Evolutionary conservation across 2,329 filamentous ascomycete species (phyloP), one percentile per base, ranked within the genome.

Genomic region (Hymenotorrendiella dingleyae): DNA sequence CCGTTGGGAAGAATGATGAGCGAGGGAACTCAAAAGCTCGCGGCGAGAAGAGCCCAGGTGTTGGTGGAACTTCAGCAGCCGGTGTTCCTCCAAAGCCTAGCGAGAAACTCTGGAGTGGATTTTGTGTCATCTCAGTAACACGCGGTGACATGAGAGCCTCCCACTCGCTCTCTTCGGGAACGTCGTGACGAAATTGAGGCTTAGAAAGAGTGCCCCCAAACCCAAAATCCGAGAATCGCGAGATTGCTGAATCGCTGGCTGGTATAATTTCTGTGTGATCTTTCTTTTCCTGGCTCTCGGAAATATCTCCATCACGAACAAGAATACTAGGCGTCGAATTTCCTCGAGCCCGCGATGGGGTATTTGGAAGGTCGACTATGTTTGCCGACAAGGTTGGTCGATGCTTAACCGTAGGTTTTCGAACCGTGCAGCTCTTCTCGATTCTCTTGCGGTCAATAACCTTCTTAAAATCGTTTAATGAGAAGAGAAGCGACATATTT

Each of bases 401-500:
- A 59, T 82, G 79, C 61, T 78, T 80, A 0, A 73, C 73, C 6
- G 76, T 72, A 46, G 74, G 79, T 46, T 74, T 35, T 72, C 75
- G 16, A 64, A 65, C 26, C 70, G 48, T 37, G n/a, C 43, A 45
- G 8, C 46, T 49, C 37, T 54, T 57, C 63, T 65, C 56, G 4
- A 64, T 47, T 50, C 67, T 73, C 61, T 69, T 76, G 57, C 70
- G 73, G 1, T 71, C 64, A 3, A 82, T 62, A 36, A 81, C 70
- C 57, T 82, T 82, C 53, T 82, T 79, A 59, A 90, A 91, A 57
- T 91, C 86, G 61, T 90, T 86, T 36, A 94, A 68, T 53, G 87
- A 89, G 71, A 93, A 93, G 73, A 94, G 89, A 53, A 94, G 71
- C 53, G 86, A 86, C 87, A 94, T 94, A 63, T 94, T 94, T 0